Conservation (phyloP, 1,284 basidiomycete genomes). For the Blastosporella zonata region DNA sequence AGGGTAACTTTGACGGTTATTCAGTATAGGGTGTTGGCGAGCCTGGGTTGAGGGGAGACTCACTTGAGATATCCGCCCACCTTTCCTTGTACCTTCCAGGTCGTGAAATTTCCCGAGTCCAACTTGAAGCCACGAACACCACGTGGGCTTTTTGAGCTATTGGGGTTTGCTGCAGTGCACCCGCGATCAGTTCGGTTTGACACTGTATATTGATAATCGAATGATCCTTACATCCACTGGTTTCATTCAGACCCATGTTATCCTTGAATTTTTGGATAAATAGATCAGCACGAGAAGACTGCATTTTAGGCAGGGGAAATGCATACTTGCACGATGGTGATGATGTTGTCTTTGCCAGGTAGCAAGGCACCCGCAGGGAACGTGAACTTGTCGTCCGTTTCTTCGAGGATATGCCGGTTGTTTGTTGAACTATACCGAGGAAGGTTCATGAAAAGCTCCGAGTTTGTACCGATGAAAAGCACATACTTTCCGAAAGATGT, state of each 20-base stretch:
- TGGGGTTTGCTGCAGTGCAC: slow-evolving; percentile 25
- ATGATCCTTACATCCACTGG: slow-evolving; percentile 37
- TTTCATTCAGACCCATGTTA: slow-evolving; percentile 76
- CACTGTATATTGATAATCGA: not conserved
- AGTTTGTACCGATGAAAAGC: not conserved
- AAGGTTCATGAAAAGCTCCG: not conserved
- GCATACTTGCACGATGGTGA: slow-evolving; percentile 69
- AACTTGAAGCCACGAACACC: slow-evolving; percentile 76
- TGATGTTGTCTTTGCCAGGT: slow-evolving; percentile 60
- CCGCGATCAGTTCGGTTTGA: not conserved
- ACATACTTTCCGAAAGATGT: slow-evolving; percentile 71
- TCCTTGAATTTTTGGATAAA: too few relatives aligned
- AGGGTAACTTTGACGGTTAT: slow-evolving; percentile 43
- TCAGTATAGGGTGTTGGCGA: slow-evolving; percentile 6
- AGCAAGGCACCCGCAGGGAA: slow-evolving; percentile 57
- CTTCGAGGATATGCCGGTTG: slow-evolving; percentile 52
- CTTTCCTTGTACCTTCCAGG: slow-evolving; percentile 84
- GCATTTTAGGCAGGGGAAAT: not conserved
- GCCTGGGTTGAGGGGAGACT: slow-evolving; percentile 19
- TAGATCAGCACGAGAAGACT: not conserved
- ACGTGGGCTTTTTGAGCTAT: slow-evolving; percentile 63
- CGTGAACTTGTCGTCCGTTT: slow-evolving; percentile 60
- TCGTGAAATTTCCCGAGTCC: slow-evolving; percentile 53
- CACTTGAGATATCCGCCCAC: slow-evolving; percentile 71
- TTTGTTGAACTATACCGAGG: slow-evolving; percentile 51